Evolutionary conservation across 23 red algal species (phyloP), one percentile per base, ranked within the genome.

Genomic region (Chondrus crispus): DNA sequence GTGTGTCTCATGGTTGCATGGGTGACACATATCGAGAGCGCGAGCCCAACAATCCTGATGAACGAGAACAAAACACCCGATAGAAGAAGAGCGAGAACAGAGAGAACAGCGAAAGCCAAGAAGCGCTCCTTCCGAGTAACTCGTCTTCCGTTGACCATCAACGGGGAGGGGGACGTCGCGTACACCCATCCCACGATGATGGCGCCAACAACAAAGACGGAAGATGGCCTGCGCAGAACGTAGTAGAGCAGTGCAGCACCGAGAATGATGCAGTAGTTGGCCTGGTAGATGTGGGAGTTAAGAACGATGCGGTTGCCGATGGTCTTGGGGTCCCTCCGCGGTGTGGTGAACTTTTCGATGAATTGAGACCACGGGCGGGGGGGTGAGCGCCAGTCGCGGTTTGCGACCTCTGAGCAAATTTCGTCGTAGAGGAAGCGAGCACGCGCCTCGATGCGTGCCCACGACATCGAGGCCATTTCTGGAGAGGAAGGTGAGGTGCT

Each of bases 271-370:
- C 47, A 69, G 29, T 90, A 90, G 71, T 90, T 90, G 74, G 70
- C 57, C 40, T 90, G 87, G 58, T 75, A 90, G 73, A 80, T 55
- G 87, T 90, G 87, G 50, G 87, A 90, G 55, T 90, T 90, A 62
- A 90, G 87, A 46, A 90, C 14, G 41, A 78, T 24, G 45, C 87
- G 87, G 55, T 90, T 52, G 50, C 37, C 64, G 35, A 90, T 26
- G 12, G 69, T 46, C n/a, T 8, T 18, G 51, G 16, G 10, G 18
- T 80, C 12, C 5, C 18, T 2, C 11, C 47, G 51, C 20, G 87
- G 87, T 18, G 9, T 74, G 36, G 72, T 22, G 51, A 90, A 75
- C 10, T 69, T 64, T 28, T 53, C 54, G 55, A 90, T 44, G 62
- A 90, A 90, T 28, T 90, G 62, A 10, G 71, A 46, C 87, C 87